Evolutionary conservation across 139 green algal genomes (phyloP), one percentile per base, ranked within the genome.

Genomic region (Pseudopediastrum boryanum): DNA sequence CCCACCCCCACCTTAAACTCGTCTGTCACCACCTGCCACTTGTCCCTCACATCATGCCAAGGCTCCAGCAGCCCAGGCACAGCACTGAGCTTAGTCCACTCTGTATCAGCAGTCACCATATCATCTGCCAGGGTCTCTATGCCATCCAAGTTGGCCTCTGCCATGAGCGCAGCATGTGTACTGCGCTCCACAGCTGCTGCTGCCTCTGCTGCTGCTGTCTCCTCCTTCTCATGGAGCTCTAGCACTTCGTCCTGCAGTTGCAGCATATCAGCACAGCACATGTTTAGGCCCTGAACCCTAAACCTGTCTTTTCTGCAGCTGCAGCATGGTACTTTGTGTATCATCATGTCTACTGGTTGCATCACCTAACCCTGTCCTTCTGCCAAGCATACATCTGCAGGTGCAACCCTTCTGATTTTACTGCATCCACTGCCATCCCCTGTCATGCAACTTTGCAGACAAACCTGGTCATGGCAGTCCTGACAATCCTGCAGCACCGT

Each of bases 221-320:
- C 91, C 83, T 96, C 92, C 16, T 67, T 79, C 81, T 94, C 92
- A 54, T 89, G 76, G 19, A 95, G 68, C 73, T 96, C 92, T 33
- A 92, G 86, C 82, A 96, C 89, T 81, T 97, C 91, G 50, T 95
- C 91, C 83, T 93, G 86, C n/a, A n/a, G n/a, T n/a, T n/a, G n/a
- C n/a, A n/a, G n/a, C n/a, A n/a, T n/a, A n/a, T n/a, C n/a, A n/a
- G n/a, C n/a, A n/a, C n/a, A n/a, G n/a, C n/a, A n/a, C n/a, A n/a
- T n/a, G n/a, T n/a, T n/a, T n/a, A n/a, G n/a, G n/a, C n/a, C n/a
- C n/a, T n/a, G n/a, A n/a, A 19, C 75, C 31, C 21, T 50, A 12
- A 31, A 25, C 31, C 59, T 4, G 2, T 4, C 59, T n/a, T n/a
- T n/a, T n/a, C n/a, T n/a, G n/a, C n/a, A n/a, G n/a, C n/a, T n/a